Percentiles rank a stretch among this genome's conserved stretches.
Conservation (phyloP, 306 rosid genomes). For the Comarum palustre region DNA sequence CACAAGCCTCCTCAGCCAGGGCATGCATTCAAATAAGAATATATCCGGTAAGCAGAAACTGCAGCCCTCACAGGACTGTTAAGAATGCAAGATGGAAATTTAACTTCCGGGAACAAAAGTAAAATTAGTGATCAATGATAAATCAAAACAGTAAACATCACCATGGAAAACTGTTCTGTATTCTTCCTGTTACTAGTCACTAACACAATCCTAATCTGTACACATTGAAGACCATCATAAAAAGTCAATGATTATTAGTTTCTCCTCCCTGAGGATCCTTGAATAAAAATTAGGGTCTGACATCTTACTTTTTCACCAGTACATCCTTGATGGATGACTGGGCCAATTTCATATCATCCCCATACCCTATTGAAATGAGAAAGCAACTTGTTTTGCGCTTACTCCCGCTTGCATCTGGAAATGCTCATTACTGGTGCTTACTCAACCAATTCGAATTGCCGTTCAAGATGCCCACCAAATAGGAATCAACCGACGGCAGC, state of each 20-base stretch:
- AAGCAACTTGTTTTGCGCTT: constrained; percentile 20
- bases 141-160: constrained; percentile 27
- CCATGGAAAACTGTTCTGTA: constrained; percentile 48
- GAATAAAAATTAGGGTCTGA: constrained; percentile 49
- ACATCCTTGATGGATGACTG: constrained; percentile 46
- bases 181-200: constrained; percentile 61
- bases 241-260: constrained; percentile 44
- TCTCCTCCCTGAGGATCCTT: constrained; percentile 49
- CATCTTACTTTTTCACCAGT: constrained; percentile 42
- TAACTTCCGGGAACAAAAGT: constrained; percentile 31
- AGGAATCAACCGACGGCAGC: constrained; percentile 18
- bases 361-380: constrained; percentile 29
- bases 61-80: background rate
- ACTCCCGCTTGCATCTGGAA: constrained; percentile 17
- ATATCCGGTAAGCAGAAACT: background rate
- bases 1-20: constrained; percentile 4
- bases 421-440: constrained; percentile 2
- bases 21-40: background rate
- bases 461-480: constrained; percentile 26
- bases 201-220: constrained; percentile 77
- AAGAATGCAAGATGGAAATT: constrained; percentile 16
- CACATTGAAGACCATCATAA: constrained; percentile 42
- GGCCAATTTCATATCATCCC: constrained; percentile 38
- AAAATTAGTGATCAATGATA: constrained; percentile 33
- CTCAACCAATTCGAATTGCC: constrained; percentile 19